phyloP scores from a whole-genome alignment of 768 basidiomycete species.

The Sistotremastrum niveocremeum region DNA sequence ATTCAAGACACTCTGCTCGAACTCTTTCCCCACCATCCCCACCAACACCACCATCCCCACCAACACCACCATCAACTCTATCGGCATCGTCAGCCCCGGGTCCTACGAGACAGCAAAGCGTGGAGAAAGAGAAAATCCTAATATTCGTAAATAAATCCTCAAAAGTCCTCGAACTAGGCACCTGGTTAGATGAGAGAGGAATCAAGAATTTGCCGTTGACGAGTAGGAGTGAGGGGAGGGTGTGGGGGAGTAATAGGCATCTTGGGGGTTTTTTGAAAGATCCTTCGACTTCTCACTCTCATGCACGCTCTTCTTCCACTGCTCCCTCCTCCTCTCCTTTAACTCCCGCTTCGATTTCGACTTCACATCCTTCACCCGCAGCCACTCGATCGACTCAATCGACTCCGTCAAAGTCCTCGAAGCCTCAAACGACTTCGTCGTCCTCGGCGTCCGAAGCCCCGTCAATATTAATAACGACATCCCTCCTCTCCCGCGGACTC shows the following conservation, averaged over 20 bases:
- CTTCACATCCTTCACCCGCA: neutral
- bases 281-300: constrained; percentile 1
- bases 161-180: constrained; percentile 50
- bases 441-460: constrained; percentile 24
- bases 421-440: constrained; percentile 11
- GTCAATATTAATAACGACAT: constrained; percentile 77
- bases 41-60: too few species aligned
- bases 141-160: constrained; percentile 72
- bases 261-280: constrained; percentile 57
- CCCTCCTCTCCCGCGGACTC: constrained; percentile 77
- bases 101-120: too few species aligned
- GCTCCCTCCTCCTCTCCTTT: constrained; percentile 1
- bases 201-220: constrained; percentile 56
- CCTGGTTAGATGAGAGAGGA: constrained; percentile 44
- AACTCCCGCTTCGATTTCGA: constrained; percentile 5
- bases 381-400: neutral
- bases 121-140: constrained; percentile 61
- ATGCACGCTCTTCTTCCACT: neutral
- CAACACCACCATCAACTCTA: too few species aligned
- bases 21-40: too few species aligned
- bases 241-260: constrained; percentile 60
- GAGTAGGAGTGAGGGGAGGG: constrained; percentile 41
- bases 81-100: too few species aligned
- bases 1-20: too few species aligned
- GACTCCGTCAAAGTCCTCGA: neutral